A percentile compares a stretch with the other conserved stretches of the same genome.
These are phyloP conservation scores for Pseudocercospora crystallina DNA, from an alignment of 2,329 filamentous ascomycete species.

Conservation along the genomic window DNA sequence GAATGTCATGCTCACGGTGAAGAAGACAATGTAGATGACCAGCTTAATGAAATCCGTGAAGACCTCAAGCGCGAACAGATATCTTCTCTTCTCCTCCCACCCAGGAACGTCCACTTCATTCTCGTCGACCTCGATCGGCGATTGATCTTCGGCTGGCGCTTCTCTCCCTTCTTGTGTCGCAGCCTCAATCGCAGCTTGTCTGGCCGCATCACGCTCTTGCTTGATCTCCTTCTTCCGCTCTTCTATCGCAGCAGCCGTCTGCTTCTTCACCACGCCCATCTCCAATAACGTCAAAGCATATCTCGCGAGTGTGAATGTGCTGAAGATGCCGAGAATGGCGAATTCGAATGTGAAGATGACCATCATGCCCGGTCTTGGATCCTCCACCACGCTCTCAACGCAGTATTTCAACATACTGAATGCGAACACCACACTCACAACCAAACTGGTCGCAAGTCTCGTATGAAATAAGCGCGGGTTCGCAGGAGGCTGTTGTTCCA, in stretches of 20 bases:
- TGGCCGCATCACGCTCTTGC: conserved; percentile 48
- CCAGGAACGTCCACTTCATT: conserved; percentile 93
- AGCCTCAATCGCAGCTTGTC: conserved; percentile 17
- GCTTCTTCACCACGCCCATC: conserved; percentile 69
- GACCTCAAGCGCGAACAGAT: conserved; percentile 84
- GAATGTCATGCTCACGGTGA: conserved; percentile 87
- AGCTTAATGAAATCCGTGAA: conserved; percentile 82
- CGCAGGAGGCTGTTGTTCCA: conserved; percentile 90
- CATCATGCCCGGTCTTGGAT: conserved; percentile 97
- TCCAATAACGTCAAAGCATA: conserved; percentile 80
- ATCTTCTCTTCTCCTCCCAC: conserved; percentile 95
- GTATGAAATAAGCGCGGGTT: conserved; percentile 87
- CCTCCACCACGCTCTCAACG: conserved; percentile 76
- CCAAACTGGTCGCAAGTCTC: conserved; percentile 74
- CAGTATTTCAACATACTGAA: conserved; percentile 77
- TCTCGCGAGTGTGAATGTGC: conserved; percentile 72
- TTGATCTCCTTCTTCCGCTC: conserved; percentile 68
- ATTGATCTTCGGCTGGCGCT: conserved; percentile 60
- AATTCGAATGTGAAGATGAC: conserved; percentile 99
- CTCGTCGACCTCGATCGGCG: conserved; percentile 69
- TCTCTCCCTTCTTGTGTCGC: conserved; percentile 33
- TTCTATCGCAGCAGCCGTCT: conserved; percentile 68
- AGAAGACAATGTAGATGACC: conserved; percentile 85
- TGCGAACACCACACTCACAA: conserved; percentile 78
- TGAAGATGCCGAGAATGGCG: conserved; percentile 78